Percentiles rank a stretch among this genome's conserved stretches.
Conservation (phyloP, 768 basidiomycete species). For the Termitomyces sp. region DNA sequence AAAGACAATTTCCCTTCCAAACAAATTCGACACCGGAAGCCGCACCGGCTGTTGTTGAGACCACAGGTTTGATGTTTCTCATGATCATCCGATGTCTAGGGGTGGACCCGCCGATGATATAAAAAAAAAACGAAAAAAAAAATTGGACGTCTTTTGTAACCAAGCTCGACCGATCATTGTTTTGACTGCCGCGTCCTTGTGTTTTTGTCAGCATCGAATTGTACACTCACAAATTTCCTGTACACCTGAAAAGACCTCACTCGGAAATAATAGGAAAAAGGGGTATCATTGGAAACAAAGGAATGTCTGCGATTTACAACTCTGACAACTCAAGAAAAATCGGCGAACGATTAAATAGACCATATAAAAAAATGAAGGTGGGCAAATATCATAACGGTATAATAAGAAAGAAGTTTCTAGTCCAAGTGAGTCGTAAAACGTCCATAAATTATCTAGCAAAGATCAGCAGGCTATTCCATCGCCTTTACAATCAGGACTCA, state of each 20-base stretch:
- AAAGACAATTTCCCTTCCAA: neutral
- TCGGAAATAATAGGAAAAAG: neutral
- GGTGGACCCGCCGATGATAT: neutral
- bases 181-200: neutral
- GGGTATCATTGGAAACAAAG: slow-evolving; percentile 9
- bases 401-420: slow-evolving; percentile 1
- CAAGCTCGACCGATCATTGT: neutral
- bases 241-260: neutral
- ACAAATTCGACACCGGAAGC: neutral
- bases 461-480: neutral
- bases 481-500: neutral
- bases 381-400: slow-evolving; percentile 1
- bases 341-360: slow-evolving; percentile 4
- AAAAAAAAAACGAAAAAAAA: neutral
- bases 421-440: slow-evolving; percentile 1
- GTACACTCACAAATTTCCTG: neutral
- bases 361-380: slow-evolving; percentile 4
- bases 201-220: neutral
- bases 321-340: slow-evolving; percentile 1
- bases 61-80: neutral
- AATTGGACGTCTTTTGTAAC: neutral
- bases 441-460: slow-evolving; percentile 6
- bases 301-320: neutral
- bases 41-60: neutral
- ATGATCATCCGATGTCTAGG: too few relatives aligned